Percentiles rank a stretch among this genome's conserved stretches.
Conservation (phyloP, 2,329 filamentous ascomycete species). For the Aspergillus thermomutatus region DNA sequence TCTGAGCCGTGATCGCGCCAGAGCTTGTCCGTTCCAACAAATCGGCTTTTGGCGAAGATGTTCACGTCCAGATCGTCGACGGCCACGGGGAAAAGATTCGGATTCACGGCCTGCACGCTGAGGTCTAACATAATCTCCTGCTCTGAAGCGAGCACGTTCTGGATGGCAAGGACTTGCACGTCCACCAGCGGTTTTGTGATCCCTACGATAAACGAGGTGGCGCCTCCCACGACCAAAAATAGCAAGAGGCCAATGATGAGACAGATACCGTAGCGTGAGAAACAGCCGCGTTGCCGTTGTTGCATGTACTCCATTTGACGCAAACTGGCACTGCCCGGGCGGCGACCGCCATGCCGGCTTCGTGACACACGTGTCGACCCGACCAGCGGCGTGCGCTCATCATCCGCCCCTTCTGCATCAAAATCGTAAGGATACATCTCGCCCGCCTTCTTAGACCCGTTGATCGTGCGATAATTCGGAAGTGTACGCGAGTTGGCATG, state of each 20-base stretch:
- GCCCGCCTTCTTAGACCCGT: slow-evolving; percentile 53
- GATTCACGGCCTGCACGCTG: slow-evolving; percentile 82
- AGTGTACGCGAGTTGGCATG: slow-evolving; percentile 66
- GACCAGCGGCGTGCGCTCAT: slow-evolving; percentile 83
- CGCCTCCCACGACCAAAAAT: slow-evolving; percentile 75
- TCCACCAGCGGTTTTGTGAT: slow-evolving; percentile 82
- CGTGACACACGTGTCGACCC: slow-evolving; percentile 58
- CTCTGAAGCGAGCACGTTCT: slow-evolving; percentile 87
- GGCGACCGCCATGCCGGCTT: slow-evolving; percentile 51
- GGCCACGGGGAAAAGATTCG: slow-evolving; percentile 84
- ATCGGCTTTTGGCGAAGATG: slow-evolving; percentile 90
- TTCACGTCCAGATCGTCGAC: slow-evolving; percentile 85
- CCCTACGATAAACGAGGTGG: slow-evolving; percentile 84
- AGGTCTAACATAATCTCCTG: slow-evolving; percentile 95
- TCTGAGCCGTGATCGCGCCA: slow-evolving; percentile 35
- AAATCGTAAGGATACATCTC: slow-evolving; percentile 72
- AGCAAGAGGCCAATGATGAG: slow-evolving; percentile 79
- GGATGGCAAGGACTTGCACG: slow-evolving; percentile 74
- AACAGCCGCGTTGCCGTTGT: slow-evolving; percentile 62
- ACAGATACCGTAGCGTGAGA: slow-evolving; percentile 77
- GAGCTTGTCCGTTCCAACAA: slow-evolving; percentile 62
- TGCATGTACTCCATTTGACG: slow-evolving; percentile 73
- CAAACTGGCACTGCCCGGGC: slow-evolving; percentile 54
- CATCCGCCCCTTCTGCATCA: slow-evolving; percentile 78
- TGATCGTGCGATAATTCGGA: slow-evolving; percentile 47